phyloP scores from a whole-genome alignment of 2,329 filamentous ascomycete species.

The Venturia asperata region DNA sequence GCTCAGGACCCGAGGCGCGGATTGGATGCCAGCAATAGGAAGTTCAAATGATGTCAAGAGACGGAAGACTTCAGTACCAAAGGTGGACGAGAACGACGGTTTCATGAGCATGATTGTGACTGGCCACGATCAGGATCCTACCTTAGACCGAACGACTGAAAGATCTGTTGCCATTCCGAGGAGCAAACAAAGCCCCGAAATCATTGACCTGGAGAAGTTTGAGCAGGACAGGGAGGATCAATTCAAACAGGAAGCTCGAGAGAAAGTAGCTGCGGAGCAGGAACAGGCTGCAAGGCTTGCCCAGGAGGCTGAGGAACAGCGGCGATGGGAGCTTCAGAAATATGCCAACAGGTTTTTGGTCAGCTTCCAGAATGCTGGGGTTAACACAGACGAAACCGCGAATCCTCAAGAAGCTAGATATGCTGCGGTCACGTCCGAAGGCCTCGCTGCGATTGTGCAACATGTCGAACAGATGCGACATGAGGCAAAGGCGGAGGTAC shows the following conservation, averaged over 20 bases:
- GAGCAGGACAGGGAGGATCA: not conserved
- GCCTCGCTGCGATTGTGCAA: not conserved
- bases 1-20: not conserved
- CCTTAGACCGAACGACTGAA: not conserved
- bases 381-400: not conserved
- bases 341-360: not conserved
- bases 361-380: not conserved
- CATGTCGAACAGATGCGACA: not conserved
- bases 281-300: not conserved
- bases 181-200: not conserved
- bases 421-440: not conserved
- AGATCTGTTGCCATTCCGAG: not conserved
- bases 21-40: not conserved
- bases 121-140: not conserved
- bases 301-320: not conserved
- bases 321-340: not conserved
- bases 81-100: not conserved
- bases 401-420: slow-evolving; percentile 1
- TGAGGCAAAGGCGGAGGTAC: not conserved
- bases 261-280: not conserved
- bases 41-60: not conserved
- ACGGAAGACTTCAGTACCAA: not conserved
- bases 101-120: not conserved
- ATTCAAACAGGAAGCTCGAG: not conserved
- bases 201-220: not conserved